Conservation (phyloP, 805 yeast genomes). For the Metschnikowia amazonensis region DNA sequence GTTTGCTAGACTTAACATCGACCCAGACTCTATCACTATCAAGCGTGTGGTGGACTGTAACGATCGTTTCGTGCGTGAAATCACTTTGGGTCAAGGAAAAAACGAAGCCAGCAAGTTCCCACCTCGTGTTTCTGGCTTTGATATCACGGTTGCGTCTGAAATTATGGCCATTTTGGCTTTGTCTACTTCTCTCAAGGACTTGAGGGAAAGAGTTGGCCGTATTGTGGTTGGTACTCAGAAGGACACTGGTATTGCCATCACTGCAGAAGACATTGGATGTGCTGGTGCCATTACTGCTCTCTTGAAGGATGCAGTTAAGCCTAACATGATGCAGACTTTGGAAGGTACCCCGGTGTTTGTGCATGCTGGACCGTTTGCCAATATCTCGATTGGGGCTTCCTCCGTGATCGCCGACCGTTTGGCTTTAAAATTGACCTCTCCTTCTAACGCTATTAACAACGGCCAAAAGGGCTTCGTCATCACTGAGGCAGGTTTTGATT, state of each 20-base stretch:
- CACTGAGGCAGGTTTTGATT: constrained; percentile 98
- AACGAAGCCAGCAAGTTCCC: constrained; percentile 78
- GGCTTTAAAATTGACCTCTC: constrained; percentile 79
- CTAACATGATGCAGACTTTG: constrained; percentile 93
- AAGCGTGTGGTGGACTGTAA: constrained; percentile 92
- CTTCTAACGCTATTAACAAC: constrained; percentile 41
- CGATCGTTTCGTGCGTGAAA: constrained; percentile 84
- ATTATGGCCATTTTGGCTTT: constrained; percentile 94
- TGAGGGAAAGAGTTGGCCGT: constrained; percentile 82
- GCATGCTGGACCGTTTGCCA: constrained; percentile 98
- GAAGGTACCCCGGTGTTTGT: constrained; percentile 98
- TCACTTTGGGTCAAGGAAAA: constrained; percentile 87
- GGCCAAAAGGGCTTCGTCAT: constrained; percentile 76
- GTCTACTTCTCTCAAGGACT: constrained; percentile 70
- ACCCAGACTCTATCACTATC: constrained; percentile 86
- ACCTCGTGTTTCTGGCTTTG: constrained; percentile 85
- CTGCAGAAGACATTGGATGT: constrained; percentile 91
- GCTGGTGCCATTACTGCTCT: constrained; percentile 96
- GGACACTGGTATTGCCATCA: constrained; percentile 70
- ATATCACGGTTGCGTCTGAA: constrained; percentile 94
- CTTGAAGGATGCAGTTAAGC: constrained; percentile 93
- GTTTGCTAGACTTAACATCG: constrained; percentile 83
- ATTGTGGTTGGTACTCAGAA: constrained; percentile 83
- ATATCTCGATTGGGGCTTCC: constrained; percentile 94
- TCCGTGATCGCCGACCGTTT: constrained; percentile 91